Conservation (phyloP, 2,329 filamentous ascomycete species). For the Colletotrichum karsti region DNA sequence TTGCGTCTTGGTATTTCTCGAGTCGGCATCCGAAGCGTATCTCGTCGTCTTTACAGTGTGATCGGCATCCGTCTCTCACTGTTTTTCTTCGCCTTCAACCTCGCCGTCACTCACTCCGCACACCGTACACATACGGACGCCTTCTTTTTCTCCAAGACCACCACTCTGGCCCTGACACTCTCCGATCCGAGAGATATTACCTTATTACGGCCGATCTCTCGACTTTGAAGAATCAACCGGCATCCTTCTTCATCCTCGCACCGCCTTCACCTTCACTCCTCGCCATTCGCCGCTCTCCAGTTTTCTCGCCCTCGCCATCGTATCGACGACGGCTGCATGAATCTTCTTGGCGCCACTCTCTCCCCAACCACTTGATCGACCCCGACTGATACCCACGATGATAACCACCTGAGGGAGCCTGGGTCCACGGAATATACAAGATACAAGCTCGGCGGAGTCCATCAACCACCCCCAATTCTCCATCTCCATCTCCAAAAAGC, state of each 20-base stretch:
- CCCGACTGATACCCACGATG: background rate
- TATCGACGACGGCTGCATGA: background rate
- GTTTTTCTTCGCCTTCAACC: no score
- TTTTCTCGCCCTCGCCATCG: background rate
- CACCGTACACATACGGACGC: background rate
- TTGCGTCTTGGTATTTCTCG: background rate
- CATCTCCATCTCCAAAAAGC: background rate
- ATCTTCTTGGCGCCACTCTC: background rate
- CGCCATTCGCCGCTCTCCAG: background rate
- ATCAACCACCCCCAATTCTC: no score
- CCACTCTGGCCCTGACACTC: background rate
- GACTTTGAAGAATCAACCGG: background rate
- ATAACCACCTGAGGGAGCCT: background rate
- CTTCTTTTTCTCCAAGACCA: background rate
- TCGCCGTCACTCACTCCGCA: no score
- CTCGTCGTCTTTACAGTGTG: no score
- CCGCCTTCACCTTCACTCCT: background rate
- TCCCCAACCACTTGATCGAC: background rate
- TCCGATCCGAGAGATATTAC: background rate
- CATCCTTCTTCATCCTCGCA: background rate
- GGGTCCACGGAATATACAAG: background rate
- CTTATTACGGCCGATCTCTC: background rate
- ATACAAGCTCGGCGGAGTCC: background rate
- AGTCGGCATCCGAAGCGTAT: background rate
- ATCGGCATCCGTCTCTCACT: no score